phyloP scores from a whole-genome alignment of 2,329 filamentous ascomycete species.

The Waltergamsia citrina region DNA sequence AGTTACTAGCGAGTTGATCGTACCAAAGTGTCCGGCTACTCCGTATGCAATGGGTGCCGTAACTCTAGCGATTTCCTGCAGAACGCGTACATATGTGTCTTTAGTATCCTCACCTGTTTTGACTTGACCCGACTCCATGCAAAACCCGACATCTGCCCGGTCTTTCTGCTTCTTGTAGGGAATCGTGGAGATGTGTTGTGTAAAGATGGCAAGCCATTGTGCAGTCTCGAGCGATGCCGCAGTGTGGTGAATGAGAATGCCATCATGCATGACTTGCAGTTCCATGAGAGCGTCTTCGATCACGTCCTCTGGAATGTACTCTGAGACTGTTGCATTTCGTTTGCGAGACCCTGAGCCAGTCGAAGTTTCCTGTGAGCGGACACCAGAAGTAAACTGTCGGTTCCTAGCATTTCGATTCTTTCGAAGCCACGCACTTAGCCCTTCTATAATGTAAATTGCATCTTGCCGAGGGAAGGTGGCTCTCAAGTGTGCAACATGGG shows the following conservation, averaged over 20 bases:
- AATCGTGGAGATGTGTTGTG: slow-evolving; percentile 68
- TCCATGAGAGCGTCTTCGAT: slow-evolving; percentile 63
- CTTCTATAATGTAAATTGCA: slow-evolving; percentile 65
- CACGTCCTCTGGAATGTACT: slow-evolving; percentile 55
- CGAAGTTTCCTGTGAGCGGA: slow-evolving; percentile 34
- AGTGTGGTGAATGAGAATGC: slow-evolving; percentile 66
- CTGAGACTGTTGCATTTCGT: slow-evolving; percentile 29
- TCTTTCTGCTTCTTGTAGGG: slow-evolving; percentile 56
- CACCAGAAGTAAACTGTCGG: slow-evolving; percentile 55
- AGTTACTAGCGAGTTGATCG: slow-evolving; percentile 45
- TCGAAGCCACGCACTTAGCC: slow-evolving; percentile 53
- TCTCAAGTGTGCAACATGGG: slow-evolving; percentile 48
- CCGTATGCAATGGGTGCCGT: slow-evolving; percentile 66
- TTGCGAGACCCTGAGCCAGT: slow-evolving; percentile 14
- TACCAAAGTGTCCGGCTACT: slow-evolving; percentile 51
- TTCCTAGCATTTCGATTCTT: slow-evolving; percentile 62
- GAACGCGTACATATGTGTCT: slow-evolving; percentile 66
- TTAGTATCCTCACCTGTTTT: slow-evolving; percentile 53
- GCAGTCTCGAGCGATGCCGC: slow-evolving; percentile 51
- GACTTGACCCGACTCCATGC: slow-evolving; percentile 72
- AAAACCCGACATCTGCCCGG: slow-evolving; percentile 49
- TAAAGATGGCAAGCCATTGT: slow-evolving; percentile 64
- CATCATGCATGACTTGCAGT: slow-evolving; percentile 58
- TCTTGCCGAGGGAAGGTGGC: slow-evolving; percentile 40
- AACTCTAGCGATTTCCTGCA: slow-evolving; percentile 64